Evolutionary conservation across 805 yeast genomes (phyloP).

Genomic region (Cyberlindnera subsufficiens): DNA sequence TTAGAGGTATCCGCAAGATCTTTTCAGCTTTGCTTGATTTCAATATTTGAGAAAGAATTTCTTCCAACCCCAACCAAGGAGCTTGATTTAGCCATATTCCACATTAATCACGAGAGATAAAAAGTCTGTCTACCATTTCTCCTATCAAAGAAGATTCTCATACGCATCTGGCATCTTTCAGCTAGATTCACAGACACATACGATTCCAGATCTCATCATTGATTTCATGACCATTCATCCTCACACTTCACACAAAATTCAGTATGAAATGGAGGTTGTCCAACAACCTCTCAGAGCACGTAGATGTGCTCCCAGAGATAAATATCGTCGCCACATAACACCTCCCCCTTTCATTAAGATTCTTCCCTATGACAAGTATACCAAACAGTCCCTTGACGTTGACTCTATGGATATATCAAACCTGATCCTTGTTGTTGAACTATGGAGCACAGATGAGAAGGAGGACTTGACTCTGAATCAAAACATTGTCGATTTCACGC

Average conservation of each 20-base stretch:
- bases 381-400: conserved; percentile 23
- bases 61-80: no score
- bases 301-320: conserved; percentile 42
- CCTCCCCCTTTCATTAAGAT: conserved; percentile 28
- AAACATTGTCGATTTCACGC: conserved; percentile 3
- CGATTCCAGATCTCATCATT: background rate
- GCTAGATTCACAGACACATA: no score
- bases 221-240: background rate
- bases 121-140: no score
- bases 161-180: no score
- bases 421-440: conserved; percentile 33
- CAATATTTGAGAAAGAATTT: no score
- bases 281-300: conserved; percentile 41
- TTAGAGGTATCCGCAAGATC: no score
- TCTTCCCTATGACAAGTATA: conserved; percentile 14
- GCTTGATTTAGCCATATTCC: no score
- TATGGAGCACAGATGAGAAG: conserved; percentile 32
- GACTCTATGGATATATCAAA: conserved; percentile 27
- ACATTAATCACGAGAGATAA: no score
- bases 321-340: conserved; percentile 28
- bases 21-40: no score
- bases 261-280: conserved; percentile 25
- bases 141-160: no score
- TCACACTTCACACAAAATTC: background rate
- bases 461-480: conserved; percentile 17